These are phyloP conservation scores for Oxyria digyna DNA, from an alignment of 148 eudicot species.

Conservation along the genomic window DNA sequence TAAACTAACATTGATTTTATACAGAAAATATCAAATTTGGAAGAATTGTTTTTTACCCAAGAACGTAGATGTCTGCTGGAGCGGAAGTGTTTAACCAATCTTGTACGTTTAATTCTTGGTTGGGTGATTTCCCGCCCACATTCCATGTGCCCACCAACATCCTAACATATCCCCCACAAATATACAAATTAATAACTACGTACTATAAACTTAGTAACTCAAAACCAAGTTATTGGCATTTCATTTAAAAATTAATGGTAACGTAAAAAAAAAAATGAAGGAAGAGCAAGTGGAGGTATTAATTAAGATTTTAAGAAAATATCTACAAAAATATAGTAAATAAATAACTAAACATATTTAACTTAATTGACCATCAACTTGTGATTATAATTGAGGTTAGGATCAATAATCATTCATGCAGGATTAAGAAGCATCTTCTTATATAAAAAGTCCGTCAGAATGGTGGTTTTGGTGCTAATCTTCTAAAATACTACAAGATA, in stretches of 20 bases:
- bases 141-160: slow-evolving; percentile 80
- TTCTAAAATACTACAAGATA: not conserved
- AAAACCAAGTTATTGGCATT: not conserved
- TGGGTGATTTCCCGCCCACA: slow-evolving; percentile 65
- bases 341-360: not conserved
- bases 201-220: not conserved
- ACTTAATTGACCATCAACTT: not conserved
- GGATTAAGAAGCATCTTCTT: not conserved
- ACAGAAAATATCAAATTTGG: not conserved
- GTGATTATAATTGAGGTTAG: not conserved
- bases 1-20: not conserved
- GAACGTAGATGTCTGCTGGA: slow-evolving; percentile 60
- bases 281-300: not conserved
- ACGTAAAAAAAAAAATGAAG: not conserved
- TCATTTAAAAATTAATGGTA: not conserved
- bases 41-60: too few species aligned
- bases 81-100: slow-evolving; percentile 43
- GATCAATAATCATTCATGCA: not conserved
- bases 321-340: too few species aligned
- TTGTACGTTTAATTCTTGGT: slow-evolving; percentile 28
- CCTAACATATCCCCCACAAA: slow-evolving; percentile 16
- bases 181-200: not conserved
- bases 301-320: too few species aligned
- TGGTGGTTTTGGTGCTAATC: not conserved
- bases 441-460: not conserved